Evolutionary conservation across 2,329 filamentous ascomycete genomes (phyloP).

Genomic region (Dactylellina sp.): DNA sequence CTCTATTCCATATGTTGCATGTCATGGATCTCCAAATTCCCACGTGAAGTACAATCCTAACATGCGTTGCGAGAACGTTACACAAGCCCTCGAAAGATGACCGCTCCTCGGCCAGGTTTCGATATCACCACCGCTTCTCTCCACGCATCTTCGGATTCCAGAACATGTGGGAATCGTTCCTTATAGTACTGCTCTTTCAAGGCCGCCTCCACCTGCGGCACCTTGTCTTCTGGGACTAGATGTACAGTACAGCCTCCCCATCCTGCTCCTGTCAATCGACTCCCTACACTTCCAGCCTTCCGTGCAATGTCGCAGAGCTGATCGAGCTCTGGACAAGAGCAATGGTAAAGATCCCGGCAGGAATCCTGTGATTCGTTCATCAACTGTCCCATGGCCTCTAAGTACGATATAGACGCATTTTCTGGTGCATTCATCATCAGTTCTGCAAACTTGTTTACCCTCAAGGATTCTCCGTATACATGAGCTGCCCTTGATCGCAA

Average conservation of each 20-base stretch:
- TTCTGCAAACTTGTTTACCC: conserved; percentile 84
- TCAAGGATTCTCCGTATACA: conserved; percentile 87
- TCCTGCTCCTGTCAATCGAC: conserved; percentile 87
- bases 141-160: conserved; percentile 75
- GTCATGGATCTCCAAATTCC: conserved; percentile 1
- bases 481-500: conserved; percentile 88
- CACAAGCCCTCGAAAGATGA: conserved; percentile 59
- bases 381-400: conserved; percentile 78
- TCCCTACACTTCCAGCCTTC: conserved; percentile 82
- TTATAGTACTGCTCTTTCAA: conserved; percentile 86
- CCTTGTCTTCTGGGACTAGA: conserved; percentile 84
- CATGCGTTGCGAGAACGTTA: conserved; percentile 21
- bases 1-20: no score
- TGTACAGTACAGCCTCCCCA: conserved; percentile 98
- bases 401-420: conserved; percentile 73
- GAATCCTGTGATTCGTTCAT: conserved; percentile 91
- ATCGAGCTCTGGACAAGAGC: conserved; percentile 92
- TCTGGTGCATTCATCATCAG: conserved; percentile 71
- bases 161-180: conserved; percentile 75
- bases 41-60: background rate
- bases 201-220: conserved; percentile 79
- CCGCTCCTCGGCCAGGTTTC: conserved; percentile 78
- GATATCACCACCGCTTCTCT: conserved; percentile 87
- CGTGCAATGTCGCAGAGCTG: conserved; percentile 83
- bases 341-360: conserved; percentile 88